Conservation (phyloP, 148 eudicot genomes). For the Fallopia convolvulus region DNA sequence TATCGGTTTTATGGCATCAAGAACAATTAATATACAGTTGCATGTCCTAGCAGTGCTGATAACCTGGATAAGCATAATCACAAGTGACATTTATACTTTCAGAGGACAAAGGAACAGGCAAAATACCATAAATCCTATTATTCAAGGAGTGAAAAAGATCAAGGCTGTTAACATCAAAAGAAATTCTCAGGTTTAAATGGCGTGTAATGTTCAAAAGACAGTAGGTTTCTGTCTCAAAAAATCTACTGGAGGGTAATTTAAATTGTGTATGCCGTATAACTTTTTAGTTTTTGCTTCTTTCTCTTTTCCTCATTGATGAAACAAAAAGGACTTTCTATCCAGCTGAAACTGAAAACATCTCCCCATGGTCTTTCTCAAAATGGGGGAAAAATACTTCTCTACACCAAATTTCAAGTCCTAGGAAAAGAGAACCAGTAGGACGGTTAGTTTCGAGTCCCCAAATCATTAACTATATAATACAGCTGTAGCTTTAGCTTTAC, state of each 20-base stretch:
- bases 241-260: neutral
- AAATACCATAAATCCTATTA: neutral
- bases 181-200: neutral
- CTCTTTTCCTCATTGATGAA: neutral
- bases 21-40: conserved; percentile 88
- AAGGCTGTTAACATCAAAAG: neutral
- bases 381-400: neutral
- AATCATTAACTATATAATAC: neutral
- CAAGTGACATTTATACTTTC: conserved; percentile 4
- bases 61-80: conserved; percentile 40
- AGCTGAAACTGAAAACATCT: neutral
- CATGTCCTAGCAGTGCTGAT: conserved; percentile 99
- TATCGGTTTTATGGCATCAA: conserved; percentile 98
- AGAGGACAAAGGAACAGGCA: neutral
- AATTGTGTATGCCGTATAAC: neutral
- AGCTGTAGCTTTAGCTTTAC: neutral
- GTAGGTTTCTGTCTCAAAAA: neutral
- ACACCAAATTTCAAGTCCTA: neutral
- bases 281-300: neutral
- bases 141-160: neutral
- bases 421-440: neutral
- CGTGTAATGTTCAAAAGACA: neutral
- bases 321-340: neutral
- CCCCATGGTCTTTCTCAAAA: neutral
- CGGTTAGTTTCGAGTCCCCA: neutral